Percentiles rank a stretch among this genome's conserved stretches.
phyloP scores from a whole-genome alignment of 768 basidiomycete species.

The Galerina marginata region DNA sequence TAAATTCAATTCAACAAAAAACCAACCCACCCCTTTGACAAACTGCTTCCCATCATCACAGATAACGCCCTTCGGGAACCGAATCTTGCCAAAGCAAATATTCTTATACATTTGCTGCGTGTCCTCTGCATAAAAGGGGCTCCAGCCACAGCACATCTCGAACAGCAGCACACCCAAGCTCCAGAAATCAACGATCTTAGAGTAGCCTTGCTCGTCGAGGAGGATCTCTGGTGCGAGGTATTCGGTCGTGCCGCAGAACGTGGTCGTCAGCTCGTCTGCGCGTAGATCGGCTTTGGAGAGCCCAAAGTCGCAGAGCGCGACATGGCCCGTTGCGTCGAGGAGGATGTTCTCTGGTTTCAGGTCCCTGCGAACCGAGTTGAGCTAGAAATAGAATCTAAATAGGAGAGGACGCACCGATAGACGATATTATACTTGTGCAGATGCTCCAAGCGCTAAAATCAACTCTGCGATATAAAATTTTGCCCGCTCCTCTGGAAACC shows the following conservation, averaged over 20 bases:
- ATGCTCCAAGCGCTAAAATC: slow-evolving; percentile 94
- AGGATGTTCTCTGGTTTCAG: slow-evolving; percentile 99
- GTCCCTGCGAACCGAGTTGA: slow-evolving; percentile 56
- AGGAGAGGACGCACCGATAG: slow-evolving; percentile 63
- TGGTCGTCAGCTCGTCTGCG: slow-evolving; percentile 95
- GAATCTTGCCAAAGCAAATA: slow-evolving; percentile 98
- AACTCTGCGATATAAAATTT: slow-evolving; percentile 97
- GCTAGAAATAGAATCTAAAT: slow-evolving; percentile 3
- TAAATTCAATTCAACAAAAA: slow-evolving; percentile 8
- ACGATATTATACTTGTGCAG: slow-evolving; percentile 98
- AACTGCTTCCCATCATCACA: slow-evolving; percentile 98
- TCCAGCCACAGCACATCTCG: slow-evolving; percentile 99
- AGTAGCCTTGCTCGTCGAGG: slow-evolving; percentile 97
- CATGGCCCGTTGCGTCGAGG: slow-evolving; percentile 96
- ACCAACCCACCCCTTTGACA: slow-evolving; percentile 87
- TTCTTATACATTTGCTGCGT: slow-evolving; percentile 99
- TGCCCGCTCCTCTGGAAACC: slow-evolving; percentile 92
- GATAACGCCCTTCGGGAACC: slow-evolving; percentile 96
- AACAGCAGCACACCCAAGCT: slow-evolving; percentile 93
- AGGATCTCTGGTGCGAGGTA: slow-evolving; percentile 99
- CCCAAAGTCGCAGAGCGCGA: slow-evolving; percentile 98
- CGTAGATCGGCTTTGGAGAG: slow-evolving; percentile 95
- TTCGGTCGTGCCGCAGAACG: slow-evolving; percentile 98
- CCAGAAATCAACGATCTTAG: slow-evolving; percentile 99
- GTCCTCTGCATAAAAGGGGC: slow-evolving; percentile 98